Evolutionary conservation across 2,329 filamentous ascomycete species (phyloP), one percentile per base, ranked within the genome.

Genomic region (Nemania serpens): DNA sequence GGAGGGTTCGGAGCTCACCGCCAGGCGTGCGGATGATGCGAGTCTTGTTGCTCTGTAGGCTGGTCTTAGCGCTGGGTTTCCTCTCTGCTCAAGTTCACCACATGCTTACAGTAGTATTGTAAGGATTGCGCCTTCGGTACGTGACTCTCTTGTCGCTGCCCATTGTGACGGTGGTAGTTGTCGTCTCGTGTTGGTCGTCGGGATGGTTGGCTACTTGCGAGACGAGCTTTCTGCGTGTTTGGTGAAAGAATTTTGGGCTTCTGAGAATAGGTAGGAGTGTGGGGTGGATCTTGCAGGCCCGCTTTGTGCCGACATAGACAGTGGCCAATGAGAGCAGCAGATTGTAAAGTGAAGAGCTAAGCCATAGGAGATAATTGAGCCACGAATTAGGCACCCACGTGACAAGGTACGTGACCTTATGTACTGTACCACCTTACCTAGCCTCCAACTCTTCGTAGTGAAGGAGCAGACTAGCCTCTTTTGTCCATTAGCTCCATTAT

Each of bases 1-100:
- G 94, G 75, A 98, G 91, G 79, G 97, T 89, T 80, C 95, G 89
- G 77, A 97, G 89, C 80, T 94, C 88, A 80, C 95, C 95, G 81
- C 95, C 96, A 73, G 96, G 95, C 72, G 95, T 99, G 88, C 95
- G 95, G 82, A 97, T 81, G 76, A 96, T 86, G 79, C 95, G 91
- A 80, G 95, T 94, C 83, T 93, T 92, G 91, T 99, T 97, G 81
- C 91, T 96, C 79, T 64, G 22, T 43, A 55, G 33, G 85, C 85
- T 80, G 94, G 98, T 54, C 43, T 67, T 59, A 66, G 60, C 59
- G 29, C 34, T 20, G 4, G 10, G 33, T 34, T 41, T 17, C 49
- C 20, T 52, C 41, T 33, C 25, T 18, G 10, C 22, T 36, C 17
- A 29, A 5, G 34, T 36, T 46, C 29, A 42, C 11, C 45, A 17